These are phyloP conservation scores for Quercus variabilis DNA, from an alignment of 306 rosid species.

Conservation along the genomic window DNA sequence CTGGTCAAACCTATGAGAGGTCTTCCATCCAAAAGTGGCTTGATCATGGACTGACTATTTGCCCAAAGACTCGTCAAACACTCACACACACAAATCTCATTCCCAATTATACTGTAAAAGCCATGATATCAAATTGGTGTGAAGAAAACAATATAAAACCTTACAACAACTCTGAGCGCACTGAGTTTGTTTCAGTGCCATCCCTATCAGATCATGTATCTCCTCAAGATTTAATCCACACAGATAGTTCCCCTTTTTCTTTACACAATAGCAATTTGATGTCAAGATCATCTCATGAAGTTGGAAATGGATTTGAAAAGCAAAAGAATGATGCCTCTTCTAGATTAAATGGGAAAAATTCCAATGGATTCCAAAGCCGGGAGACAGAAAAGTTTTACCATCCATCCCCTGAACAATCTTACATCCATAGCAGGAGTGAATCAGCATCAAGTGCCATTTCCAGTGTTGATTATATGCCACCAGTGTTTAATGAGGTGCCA, in stretches of 20 bases:
- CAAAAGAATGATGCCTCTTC: conserved; percentile 38
- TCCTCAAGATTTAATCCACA: conserved; percentile 32
- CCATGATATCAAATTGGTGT: conserved; percentile 89
- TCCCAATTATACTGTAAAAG: conserved; percentile 86
- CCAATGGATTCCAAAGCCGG: conserved; percentile 35
- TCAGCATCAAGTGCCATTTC: conserved; percentile 76
- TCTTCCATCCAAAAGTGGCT: conserved; percentile 81
- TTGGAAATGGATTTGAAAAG: conserved; percentile 51
- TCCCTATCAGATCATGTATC: conserved; percentile 32
- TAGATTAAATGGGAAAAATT: conserved; percentile 37
- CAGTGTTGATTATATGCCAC: conserved; percentile 55
- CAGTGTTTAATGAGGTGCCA: conserved; percentile 45
- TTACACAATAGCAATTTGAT: conserved; percentile 44
- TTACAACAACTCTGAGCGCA: conserved; percentile 24
- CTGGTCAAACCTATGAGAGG: conserved; percentile 91
- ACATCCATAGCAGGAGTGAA: conserved; percentile 66
- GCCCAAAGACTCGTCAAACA: conserved; percentile 77
- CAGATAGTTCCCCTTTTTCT: conserved; percentile 40
- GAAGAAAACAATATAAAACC: conserved; percentile 68
- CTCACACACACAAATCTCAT: conserved; percentile 71
- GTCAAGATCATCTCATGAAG: conserved; percentile 54
- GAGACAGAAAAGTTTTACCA: conserved; percentile 46
- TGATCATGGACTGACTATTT: conserved; percentile 65
- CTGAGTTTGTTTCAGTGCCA: conserved; percentile 24
- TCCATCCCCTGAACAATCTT: conserved; percentile 57